phyloP scores from a whole-genome alignment of 83 land plant species.

The Thuja plicata region DNA sequence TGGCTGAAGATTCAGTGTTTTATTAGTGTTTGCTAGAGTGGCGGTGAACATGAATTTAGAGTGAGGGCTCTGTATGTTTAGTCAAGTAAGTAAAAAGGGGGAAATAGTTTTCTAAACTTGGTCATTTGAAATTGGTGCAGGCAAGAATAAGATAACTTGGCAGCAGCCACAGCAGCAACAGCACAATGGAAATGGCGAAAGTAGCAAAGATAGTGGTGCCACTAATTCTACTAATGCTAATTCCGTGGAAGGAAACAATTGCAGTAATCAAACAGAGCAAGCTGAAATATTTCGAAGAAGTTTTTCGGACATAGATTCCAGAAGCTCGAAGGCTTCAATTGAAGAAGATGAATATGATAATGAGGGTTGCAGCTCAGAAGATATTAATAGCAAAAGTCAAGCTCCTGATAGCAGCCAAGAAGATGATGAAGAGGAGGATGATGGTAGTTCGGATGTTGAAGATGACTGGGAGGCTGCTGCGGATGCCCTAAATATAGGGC shows the following conservation, averaged over 20 bases:
- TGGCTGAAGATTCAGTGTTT: background rate
- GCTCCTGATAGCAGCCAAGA: conserved; percentile 16
- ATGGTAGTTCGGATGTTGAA: conserved; percentile 26
- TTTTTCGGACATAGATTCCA: conserved; percentile 19
- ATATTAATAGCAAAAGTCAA: conserved; percentile 9
- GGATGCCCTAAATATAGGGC: conserved; percentile 61
- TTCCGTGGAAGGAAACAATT: background rate
- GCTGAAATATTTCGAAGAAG: conserved; percentile 2
- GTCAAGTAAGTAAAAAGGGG: background rate
- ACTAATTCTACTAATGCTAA: background rate
- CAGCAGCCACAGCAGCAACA: conserved; percentile 12
- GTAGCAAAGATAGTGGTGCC: background rate
- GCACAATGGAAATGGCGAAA: background rate
- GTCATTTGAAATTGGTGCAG: conserved; percentile 6
- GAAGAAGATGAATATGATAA: conserved; percentile 15
- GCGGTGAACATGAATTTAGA: background rate
- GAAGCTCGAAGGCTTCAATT: conserved; percentile 16
- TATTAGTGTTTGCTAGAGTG: background rate
- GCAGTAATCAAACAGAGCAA: background rate
- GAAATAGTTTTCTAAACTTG: background rate
- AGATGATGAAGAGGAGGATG: conserved; percentile 30
- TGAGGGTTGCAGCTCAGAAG: conserved; percentile 18
- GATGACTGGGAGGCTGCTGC: conserved; percentile 94
- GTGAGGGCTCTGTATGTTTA: background rate
- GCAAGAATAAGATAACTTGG: conserved; percentile 17